Evolutionary conservation across 1,284 basidiomycete species (phyloP).

Genomic region (Wolfiporia cocos): DNA sequence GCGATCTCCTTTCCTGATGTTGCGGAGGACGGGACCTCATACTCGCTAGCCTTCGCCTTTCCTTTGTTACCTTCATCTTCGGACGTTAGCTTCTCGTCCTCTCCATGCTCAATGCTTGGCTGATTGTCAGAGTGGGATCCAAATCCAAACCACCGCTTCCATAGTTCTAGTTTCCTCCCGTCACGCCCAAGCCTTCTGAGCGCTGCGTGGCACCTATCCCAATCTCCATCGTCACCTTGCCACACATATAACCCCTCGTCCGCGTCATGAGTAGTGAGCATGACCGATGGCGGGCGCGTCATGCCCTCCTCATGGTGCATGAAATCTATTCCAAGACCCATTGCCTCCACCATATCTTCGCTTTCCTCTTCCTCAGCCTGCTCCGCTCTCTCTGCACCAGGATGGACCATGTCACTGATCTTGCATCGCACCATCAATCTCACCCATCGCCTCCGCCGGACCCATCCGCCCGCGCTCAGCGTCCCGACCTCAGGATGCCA

Average conservation of each 20-base stretch:
- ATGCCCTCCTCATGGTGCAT: slow-evolving; percentile 16
- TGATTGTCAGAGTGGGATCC: not conserved
- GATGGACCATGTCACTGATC: slow-evolving; percentile 16
- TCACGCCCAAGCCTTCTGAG: slow-evolving; percentile 53
- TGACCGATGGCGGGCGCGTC: slow-evolving; percentile 25
- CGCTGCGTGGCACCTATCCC: slow-evolving; percentile 49
- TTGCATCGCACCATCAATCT: slow-evolving; percentile 69
- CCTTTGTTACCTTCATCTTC: not conserved
- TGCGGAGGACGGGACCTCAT: slow-evolving; percentile 1
- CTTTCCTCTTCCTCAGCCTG: slow-evolving; percentile 2
- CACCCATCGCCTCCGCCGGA: slow-evolving; percentile 71
- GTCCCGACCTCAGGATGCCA: slow-evolving; percentile 60
- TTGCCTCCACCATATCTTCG: slow-evolving; percentile 3
- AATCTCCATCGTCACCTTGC: slow-evolving; percentile 47
- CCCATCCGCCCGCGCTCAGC: slow-evolving; percentile 61
- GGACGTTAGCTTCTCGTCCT: not conserved
- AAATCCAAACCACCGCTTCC: slow-evolving; percentile 52
- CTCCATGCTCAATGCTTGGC: no score
- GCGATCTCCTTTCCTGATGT: slow-evolving; percentile 3
- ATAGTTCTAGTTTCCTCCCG: slow-evolving; percentile 66
- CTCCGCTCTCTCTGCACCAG: slow-evolving; percentile 11
- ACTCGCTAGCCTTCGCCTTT: not conserved
- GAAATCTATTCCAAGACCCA: slow-evolving; percentile 4
- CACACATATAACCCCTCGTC: slow-evolving; percentile 22
- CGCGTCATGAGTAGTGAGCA: slow-evolving; percentile 9